Conservation (phyloP, 352 stramenopile species). For the Pythium oligandrum region DNA sequence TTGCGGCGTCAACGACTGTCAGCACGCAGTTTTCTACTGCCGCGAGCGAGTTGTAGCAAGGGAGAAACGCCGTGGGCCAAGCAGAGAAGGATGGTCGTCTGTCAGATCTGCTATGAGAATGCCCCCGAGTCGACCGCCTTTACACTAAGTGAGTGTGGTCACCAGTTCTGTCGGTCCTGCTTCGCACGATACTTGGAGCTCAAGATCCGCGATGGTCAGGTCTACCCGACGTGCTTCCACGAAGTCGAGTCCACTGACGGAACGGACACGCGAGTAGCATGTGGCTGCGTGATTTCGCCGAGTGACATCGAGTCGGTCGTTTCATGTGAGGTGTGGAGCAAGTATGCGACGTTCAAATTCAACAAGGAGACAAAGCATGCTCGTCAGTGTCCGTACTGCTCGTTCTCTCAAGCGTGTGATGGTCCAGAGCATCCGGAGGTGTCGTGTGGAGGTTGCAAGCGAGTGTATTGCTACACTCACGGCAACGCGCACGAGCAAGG, state of each 20-base stretch:
- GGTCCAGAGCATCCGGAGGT: constrained; percentile 36
- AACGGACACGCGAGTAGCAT: constrained; percentile 10
- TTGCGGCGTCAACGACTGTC: no score
- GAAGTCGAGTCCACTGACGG: constrained; percentile 15
- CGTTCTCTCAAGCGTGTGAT: constrained; percentile 48
- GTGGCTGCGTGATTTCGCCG: constrained; percentile 29
- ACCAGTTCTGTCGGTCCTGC: constrained; percentile 59
- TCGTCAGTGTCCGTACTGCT: constrained; percentile 56
- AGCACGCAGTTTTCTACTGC: no score
- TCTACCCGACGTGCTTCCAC: constrained; percentile 75
- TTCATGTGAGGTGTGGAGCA: constrained; percentile 48
- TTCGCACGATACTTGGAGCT: constrained; percentile 49
- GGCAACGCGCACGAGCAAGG: constrained; percentile 74
- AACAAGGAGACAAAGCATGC: constrained; percentile 65
- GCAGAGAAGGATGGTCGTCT: constrained; percentile 37
- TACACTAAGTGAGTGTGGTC: constrained; percentile 40
- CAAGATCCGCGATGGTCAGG: constrained; percentile 64
- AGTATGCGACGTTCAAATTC: constrained; percentile 88
- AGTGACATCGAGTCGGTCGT: constrained; percentile 47
- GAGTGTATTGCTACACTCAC: constrained; percentile 86
- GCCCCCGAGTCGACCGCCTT: constrained; percentile 29
- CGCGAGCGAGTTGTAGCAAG: no score
- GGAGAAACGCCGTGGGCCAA: no score
- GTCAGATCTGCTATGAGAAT: constrained; percentile 77
- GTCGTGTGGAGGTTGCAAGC: constrained; percentile 35